These are phyloP conservation scores for Psilocybe tampanensis DNA, from an alignment of 768 basidiomycete genomes.

Conservation along the genomic window DNA sequence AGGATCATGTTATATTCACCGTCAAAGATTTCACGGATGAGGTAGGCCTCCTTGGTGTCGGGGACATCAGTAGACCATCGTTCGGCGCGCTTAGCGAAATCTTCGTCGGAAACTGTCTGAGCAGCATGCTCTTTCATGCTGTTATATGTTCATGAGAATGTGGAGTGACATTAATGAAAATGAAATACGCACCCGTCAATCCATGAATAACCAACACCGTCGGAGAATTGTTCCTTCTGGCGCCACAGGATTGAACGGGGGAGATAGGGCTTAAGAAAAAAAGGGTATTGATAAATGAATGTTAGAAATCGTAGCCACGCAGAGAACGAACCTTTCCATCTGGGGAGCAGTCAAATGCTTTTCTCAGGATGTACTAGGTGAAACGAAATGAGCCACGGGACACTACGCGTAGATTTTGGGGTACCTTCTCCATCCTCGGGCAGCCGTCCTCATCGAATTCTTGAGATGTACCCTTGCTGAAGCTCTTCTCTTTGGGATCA, in stretches of 20 bases:
- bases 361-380: conserved; percentile 13
- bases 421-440: conserved; percentile 91
- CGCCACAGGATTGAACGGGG: conserved; percentile 95
- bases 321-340: conserved; percentile 9
- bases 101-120: conserved; percentile 75
- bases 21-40: conserved; percentile 91
- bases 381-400: background rate
- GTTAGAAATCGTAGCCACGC: background rate
- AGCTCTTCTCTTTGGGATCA: conserved; percentile 86
- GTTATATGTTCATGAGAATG: conserved; percentile 9
- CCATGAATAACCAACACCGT: conserved; percentile 98
- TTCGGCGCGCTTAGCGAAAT: conserved; percentile 68
- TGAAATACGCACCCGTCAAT: conserved; percentile 80
- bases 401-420: conserved; percentile 32
- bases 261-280: conserved; percentile 72
- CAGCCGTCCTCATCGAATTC: conserved; percentile 81
- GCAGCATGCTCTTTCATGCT: conserved; percentile 92
- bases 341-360: conserved; percentile 15
- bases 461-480: conserved; percentile 77
- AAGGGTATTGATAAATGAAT: background rate
- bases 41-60: conserved; percentile 96
- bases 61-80: conserved; percentile 83
- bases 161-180: background rate
- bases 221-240: conserved; percentile 99
- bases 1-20: conserved; percentile 37